A percentile compares a stretch with the other conserved stretches of the same genome.
phyloP scores from a whole-genome alignment of 1,284 basidiomycete species.

The Moniliophthora roreri region DNA sequence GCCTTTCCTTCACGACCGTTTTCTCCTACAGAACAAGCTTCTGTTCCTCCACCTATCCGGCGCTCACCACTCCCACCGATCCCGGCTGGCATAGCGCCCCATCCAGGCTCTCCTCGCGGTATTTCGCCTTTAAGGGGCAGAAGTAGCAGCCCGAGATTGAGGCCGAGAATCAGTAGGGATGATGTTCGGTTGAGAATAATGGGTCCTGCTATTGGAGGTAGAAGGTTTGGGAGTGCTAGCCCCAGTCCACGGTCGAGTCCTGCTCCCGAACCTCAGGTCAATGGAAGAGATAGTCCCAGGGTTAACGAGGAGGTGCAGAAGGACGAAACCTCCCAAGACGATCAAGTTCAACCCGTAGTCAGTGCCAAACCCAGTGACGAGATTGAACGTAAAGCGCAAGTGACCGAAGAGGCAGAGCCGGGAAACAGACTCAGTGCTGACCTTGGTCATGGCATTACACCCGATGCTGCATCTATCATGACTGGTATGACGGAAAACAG shows the following conservation, averaged over 20 bases:
- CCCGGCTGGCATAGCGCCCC: not conserved
- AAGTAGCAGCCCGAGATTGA: conserved; percentile 23
- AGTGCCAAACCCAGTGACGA: no score
- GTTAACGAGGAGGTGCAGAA: not conserved
- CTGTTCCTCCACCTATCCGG: not conserved
- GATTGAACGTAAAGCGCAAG: no score
- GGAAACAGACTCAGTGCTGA: not conserved
- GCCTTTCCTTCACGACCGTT: conserved; percentile 6
- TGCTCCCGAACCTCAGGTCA: conserved; percentile 7
- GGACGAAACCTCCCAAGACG: not conserved
- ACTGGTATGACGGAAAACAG: conserved; percentile 40
- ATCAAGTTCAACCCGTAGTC: no score
- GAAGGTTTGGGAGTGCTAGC: conserved; percentile 37
- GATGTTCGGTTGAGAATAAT: conserved; percentile 51
- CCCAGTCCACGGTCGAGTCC: conserved; percentile 22
- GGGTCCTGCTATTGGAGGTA: no score
- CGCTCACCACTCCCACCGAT: conserved; percentile 9
- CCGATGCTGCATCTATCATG: conserved; percentile 30
- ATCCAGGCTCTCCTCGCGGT: not conserved
- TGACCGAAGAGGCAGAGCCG: conserved; percentile 29
- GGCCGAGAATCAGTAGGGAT: conserved; percentile 49
- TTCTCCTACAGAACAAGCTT: not conserved
- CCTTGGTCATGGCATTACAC: conserved; percentile 13
- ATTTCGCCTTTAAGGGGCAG: conserved; percentile 3
- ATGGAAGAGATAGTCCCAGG: no score